These are phyloP conservation scores for Bipolaris gigantea DNA, from an alignment of 2,329 filamentous ascomycete species.

Conservation along the genomic window DNA sequence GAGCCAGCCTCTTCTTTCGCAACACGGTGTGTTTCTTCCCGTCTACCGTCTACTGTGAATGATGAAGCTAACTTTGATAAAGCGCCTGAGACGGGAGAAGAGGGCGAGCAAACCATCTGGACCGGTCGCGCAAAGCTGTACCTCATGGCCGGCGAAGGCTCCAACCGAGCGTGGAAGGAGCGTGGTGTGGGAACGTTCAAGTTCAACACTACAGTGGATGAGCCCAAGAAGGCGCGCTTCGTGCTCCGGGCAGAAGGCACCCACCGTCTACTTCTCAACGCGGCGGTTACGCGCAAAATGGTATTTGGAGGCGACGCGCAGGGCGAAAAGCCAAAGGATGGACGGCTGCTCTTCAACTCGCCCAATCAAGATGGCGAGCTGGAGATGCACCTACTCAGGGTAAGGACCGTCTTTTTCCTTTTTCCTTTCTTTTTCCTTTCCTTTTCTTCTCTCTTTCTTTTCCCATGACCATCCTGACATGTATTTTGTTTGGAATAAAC, in stretches of 20 bases:
- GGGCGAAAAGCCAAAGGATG: slow-evolving; percentile 67
- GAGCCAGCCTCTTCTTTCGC: slow-evolving; percentile 52
- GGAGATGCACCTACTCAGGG: slow-evolving; percentile 60
- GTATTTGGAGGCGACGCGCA: slow-evolving; percentile 70
- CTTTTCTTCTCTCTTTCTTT: too few species aligned
- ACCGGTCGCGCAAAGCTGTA: slow-evolving; percentile 83
- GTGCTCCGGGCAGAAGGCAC: slow-evolving; percentile 92
- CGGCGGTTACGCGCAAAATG: slow-evolving; percentile 75
- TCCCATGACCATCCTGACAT: not conserved
- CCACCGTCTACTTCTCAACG: slow-evolving; percentile 83
- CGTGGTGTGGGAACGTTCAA: slow-evolving; percentile 82
- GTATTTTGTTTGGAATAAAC: not conserved
- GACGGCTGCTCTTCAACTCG: slow-evolving; percentile 67
- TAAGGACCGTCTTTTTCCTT: slow-evolving; percentile 37
- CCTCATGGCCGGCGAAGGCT: slow-evolving; percentile 63
- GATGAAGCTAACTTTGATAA: slow-evolving; percentile 16
- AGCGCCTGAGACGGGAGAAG: slow-evolving; percentile 83
- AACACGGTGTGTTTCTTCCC: slow-evolving; percentile 62
- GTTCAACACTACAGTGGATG: slow-evolving; percentile 61
- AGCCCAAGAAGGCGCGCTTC: slow-evolving; percentile 64
- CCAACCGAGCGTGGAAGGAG: slow-evolving; percentile 78
- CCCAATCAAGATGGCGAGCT: slow-evolving; percentile 56
- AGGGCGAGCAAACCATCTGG: slow-evolving; percentile 75
- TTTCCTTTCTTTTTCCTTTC: too few species aligned
- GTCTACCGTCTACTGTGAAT: not conserved